A percentile compares a stretch with the other conserved stretches of the same genome.
These are phyloP conservation scores for Primulina huaijiensis DNA, from an alignment of 257 asterid genomes.

Conservation along the genomic window DNA sequence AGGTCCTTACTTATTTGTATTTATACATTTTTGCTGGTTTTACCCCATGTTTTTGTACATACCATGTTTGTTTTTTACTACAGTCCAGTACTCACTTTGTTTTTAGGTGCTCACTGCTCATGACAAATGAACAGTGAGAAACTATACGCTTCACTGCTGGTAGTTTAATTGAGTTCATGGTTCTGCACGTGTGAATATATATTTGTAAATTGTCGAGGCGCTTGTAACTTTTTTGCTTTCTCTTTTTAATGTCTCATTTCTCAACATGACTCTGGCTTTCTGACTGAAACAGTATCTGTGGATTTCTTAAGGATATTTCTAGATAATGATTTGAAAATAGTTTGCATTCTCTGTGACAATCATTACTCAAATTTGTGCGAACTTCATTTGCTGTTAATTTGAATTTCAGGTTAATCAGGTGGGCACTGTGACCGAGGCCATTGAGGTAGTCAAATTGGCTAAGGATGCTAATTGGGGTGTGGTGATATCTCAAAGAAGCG, in stretches of 20 bases:
- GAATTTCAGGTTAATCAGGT: constrained; percentile 74
- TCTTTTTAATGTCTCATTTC: constrained; percentile 4
- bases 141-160: background rate
- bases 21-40: constrained; percentile 22
- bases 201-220: constrained; percentile 14
- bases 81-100: background rate
- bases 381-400: constrained; percentile 21
- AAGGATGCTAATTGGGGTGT: constrained; percentile 98
- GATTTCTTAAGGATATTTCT: background rate
- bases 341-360: constrained; percentile 4
- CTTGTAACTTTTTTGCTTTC: background rate
- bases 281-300: constrained; percentile 11
- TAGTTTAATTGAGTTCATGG: constrained; percentile 8
- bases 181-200: constrained; percentile 7
- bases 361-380: too few species aligned
- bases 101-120: background rate
- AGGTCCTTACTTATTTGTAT: constrained; percentile 46
- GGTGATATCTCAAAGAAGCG: constrained; percentile 85
- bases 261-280: constrained; percentile 15
- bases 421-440: constrained; percentile 93
- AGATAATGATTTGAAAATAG: background rate
- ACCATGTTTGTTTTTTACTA: constrained; percentile 1
- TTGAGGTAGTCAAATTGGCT: constrained; percentile 89
- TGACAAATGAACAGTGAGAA: background rate
- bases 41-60: constrained; percentile 4